Base-by-base conservation (phyloP, 768 basidiomycete species). In the Cantharellus anzutake region DNA sequence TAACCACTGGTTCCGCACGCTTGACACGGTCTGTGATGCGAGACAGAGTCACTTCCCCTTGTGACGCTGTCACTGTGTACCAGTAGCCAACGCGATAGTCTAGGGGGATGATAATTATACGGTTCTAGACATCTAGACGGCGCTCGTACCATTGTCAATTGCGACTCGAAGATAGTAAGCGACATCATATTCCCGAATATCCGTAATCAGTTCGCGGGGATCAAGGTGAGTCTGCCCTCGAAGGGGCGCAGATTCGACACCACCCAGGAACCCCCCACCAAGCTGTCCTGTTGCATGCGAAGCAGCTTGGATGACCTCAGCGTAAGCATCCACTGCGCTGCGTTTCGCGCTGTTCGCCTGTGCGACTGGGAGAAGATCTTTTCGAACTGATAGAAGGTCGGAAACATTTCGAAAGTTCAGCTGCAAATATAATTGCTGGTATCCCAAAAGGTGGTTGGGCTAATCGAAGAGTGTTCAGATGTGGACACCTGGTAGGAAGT, bases 161-260 rank as follows among this genome's bases (percentile, higher is more conserved):
- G 94, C 92, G n/a, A 98, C 94, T 20, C 96, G 91, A 52, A 96
- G 76, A 71, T 97, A 97, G 70, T 98, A 99, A 0, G 90, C 88
- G 37, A 98, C 89, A 70, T 99, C 96, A 70, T 84, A 97, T 69
- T 98, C 96, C 41, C 96, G 80, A 52, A 94, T 79, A 68, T 99
- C 96, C 68, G 96, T 80, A 67, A 98, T 89, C 65, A 81, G 84
- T 59, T 97, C 92, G 56, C 81, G 77, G n/a, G 94, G 89, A 67
- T 96, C 88, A 64, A 75, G 76, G 66, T 89, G 85, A 14, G 62
- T 40, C 53, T 61, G 60, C 39, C 62, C 67, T 57, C 64, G 65
- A 41, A 50, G 59, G 14, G 67, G 64, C 34, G 77, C 80, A 38
- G 73, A 70, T 70, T 80, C 82, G 48, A 77, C 82, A 20, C 78